A percentile compares a stretch with the other conserved stretches of the same genome.
Evolutionary conservation across 1,139 yeast species (phyloP).

Genomic region (Scheffersomyces segobiensis): DNA sequence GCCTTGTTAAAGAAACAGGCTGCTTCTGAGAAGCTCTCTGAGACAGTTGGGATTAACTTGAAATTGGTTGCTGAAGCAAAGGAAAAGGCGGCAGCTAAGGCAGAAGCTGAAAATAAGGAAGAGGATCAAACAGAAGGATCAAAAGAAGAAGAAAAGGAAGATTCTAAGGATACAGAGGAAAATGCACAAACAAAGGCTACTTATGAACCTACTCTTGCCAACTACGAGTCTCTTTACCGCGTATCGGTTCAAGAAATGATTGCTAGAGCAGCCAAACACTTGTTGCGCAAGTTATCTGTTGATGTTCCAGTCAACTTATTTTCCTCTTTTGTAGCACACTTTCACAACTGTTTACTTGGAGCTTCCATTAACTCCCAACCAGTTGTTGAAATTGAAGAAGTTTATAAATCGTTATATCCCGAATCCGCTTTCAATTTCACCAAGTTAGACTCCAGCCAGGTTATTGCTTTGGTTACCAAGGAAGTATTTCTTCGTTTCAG

Average conservation of each 20-base stretch:
- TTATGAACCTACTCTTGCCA: slow-evolving; percentile 43
- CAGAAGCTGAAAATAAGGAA: slow-evolving; percentile 20
- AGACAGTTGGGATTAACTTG: slow-evolving; percentile 23
- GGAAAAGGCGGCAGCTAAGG: slow-evolving; percentile 21
- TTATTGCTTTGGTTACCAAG: slow-evolving; percentile 42
- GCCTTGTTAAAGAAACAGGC: slow-evolving; percentile 26
- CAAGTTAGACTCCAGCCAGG: slow-evolving; percentile 43
- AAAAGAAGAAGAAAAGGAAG: slow-evolving; percentile 26
- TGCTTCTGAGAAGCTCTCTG: slow-evolving; percentile 20
- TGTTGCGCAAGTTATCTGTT: slow-evolving; percentile 53
- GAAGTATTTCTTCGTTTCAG: slow-evolving; percentile 68
- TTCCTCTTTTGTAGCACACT: slow-evolving; percentile 63
- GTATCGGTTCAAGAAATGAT: slow-evolving; percentile 69
- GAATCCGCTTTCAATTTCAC: slow-evolving; percentile 45
- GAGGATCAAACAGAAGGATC: slow-evolving; percentile 31
- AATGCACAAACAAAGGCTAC: slow-evolving; percentile 38
- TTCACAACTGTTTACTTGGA: slow-evolving; percentile 74
- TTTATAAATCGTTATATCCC: slow-evolving; percentile 45
- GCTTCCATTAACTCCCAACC: slow-evolving; percentile 45
- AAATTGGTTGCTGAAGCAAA: slow-evolving; percentile 19
- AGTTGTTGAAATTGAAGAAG: slow-evolving; percentile 39
- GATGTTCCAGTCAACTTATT: slow-evolving; percentile 55
- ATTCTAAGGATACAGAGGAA: slow-evolving; percentile 19
- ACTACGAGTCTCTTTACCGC: slow-evolving; percentile 46
- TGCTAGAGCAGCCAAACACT: slow-evolving; percentile 77